Conservation (phyloP, 1,284 basidiomycete species). For the Ganoderma sp. region DNA sequence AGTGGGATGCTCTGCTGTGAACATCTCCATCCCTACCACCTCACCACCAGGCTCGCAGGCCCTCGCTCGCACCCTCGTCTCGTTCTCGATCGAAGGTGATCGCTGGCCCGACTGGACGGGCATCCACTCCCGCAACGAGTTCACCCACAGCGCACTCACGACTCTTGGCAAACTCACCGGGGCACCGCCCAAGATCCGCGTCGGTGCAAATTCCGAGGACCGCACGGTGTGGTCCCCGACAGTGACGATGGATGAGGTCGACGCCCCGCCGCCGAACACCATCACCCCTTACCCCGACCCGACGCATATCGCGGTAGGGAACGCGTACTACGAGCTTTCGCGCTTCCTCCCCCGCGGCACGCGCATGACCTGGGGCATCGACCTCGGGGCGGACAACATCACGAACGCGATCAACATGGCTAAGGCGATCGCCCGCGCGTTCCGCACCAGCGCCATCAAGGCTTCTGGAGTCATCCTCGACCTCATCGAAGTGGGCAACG, state of each 20-base stretch:
- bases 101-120: background rate
- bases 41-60: background rate
- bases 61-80: background rate
- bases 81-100: background rate
- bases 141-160: background rate
- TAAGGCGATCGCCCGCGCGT: constrained; percentile 57
- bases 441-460: constrained; percentile 48
- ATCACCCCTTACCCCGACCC: constrained; percentile 49
- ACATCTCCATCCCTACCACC: background rate
- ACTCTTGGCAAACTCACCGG: constrained; percentile 1
- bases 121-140: background rate
- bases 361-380: constrained; percentile 69
- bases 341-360: constrained; percentile 60
- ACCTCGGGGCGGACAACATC: constrained; percentile 53
- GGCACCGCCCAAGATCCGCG: constrained; percentile 57
- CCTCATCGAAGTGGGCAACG: constrained; percentile 48
- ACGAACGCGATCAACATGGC: constrained; percentile 53
- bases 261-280: constrained; percentile 53
- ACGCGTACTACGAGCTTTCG: constrained; percentile 60
- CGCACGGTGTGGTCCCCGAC: constrained; percentile 27
- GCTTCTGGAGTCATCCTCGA: constrained; percentile 46
- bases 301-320: constrained; percentile 54
- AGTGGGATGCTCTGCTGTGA: background rate
- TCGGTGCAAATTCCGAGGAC: constrained; percentile 51
- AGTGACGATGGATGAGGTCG: constrained; percentile 45